Evolutionary conservation across 805 yeast genomes (phyloP), one percentile per base, ranked within the genome.

Genomic region (Wickerhamia fluorescens): DNA sequence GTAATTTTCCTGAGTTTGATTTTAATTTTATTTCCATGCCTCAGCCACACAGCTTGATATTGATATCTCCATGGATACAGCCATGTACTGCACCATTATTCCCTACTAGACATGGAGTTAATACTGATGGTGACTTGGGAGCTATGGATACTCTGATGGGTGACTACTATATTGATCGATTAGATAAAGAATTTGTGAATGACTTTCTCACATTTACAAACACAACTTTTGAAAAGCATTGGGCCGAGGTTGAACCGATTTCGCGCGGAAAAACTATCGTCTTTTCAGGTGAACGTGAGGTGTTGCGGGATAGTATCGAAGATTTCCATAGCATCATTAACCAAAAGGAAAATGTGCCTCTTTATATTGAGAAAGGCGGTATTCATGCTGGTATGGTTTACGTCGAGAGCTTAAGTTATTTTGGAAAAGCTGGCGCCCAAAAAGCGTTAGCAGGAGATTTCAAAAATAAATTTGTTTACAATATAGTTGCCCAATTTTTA

Each of bases 1-100:
- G 36, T 6, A 30, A 30, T 8, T 51, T 36, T 31, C 33, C 43
- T 9, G 38, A 45, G 14, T 47, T 48, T 24, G 35, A 35, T 20
- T 40, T 32, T 13, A 12, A 24, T 5, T 47, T 46, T 42, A 33
- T 33, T 16, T 16, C 16, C 6, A 35, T 49, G 31, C 48, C 50
- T 2, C 56, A 55, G 36, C 64, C 63, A 5, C 38, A 37, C 13
- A 42, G 55, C 3, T 34, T 49, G 20, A 34, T 56, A 3, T 41
- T 55, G 26, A 32, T 52, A 7, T 51, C 60, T 23, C 64, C 65
- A 9, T 58, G 65, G 65, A 51, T 53, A 17, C 48, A 58, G 32
- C 63, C 65, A 6, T 36, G 36, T 23, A 43, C 48, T 7, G 20
- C 15, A 10, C 50, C 57, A 4, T 31, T 15, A 8, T 19, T 36